Percentiles rank a stretch among this genome's conserved stretches.
Conservation (phyloP, 2,329 filamentous ascomycete species). For the Aspergillus sp. region DNA sequence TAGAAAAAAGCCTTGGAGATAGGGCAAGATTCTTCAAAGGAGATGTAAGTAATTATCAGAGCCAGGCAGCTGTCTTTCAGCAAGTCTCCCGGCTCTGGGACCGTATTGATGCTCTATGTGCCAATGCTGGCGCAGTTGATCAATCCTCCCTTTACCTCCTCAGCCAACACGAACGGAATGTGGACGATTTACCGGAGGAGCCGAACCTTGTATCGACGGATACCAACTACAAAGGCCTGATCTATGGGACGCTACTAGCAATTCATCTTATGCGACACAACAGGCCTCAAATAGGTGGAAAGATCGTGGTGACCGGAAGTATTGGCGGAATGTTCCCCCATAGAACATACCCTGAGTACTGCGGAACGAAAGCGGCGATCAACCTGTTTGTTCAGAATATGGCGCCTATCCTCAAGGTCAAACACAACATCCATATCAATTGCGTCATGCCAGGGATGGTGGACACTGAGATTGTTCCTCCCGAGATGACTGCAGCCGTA, state of each 20-base stretch:
- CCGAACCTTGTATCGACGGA: slow-evolving; percentile 49
- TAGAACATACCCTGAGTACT: slow-evolving; percentile 48
- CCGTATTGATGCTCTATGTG: slow-evolving; percentile 48
- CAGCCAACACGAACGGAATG: slow-evolving; percentile 27
- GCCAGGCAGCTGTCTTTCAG: slow-evolving; percentile 44
- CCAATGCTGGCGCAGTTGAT: slow-evolving; percentile 53
- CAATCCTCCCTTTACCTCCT: slow-evolving; percentile 46
- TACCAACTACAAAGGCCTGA: slow-evolving; percentile 51
- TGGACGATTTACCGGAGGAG: slow-evolving; percentile 39
- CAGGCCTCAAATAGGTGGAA: slow-evolving; percentile 36
- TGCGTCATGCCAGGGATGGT: slow-evolving; percentile 49
- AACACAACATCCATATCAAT: slow-evolving; percentile 51
- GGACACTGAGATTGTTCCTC: slow-evolving; percentile 46
- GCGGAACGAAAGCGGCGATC: slow-evolving; percentile 51
- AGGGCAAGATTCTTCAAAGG: slow-evolving; percentile 44
- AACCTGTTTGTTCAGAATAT: slow-evolving; percentile 40
- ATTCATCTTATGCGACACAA: slow-evolving; percentile 56
- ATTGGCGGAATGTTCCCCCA: slow-evolving; percentile 46
- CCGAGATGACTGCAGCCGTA: slow-evolving; percentile 43
- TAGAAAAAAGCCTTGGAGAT: slow-evolving; percentile 30
- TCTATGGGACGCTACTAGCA: slow-evolving; percentile 50
- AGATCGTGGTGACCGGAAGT: slow-evolving; percentile 46
- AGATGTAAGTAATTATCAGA: slow-evolving; percentile 48
- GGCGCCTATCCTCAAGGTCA: slow-evolving; percentile 40
- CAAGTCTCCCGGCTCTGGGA: slow-evolving; percentile 44